Evolutionary conservation across 768 basidiomycete species (phyloP).

Genomic region (Rhizopogon salebrosus): DNA sequence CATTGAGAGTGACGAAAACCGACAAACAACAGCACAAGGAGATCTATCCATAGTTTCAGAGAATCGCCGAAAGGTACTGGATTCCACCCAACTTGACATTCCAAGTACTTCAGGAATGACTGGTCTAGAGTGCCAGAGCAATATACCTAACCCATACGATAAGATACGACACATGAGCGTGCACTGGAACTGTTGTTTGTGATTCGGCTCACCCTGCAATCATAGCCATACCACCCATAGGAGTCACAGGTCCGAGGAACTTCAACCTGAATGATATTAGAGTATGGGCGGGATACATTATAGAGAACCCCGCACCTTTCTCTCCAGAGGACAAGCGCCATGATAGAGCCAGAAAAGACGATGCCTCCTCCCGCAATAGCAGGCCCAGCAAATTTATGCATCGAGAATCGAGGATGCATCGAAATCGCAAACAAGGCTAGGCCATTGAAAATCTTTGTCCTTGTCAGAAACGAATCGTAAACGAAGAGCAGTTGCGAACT

Average conservation of each 20-base stretch:
- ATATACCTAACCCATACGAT: slow-evolving; percentile 39
- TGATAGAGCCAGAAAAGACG: slow-evolving; percentile 63
- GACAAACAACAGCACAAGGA: neutral
- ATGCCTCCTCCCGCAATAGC: slow-evolving; percentile 54
- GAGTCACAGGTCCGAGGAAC: slow-evolving; percentile 61
- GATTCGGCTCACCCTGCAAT: slow-evolving; percentile 55
- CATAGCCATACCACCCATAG: slow-evolving; percentile 58
- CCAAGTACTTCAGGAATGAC: neutral
- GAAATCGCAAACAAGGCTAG: slow-evolving; percentile 60
- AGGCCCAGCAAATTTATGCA: slow-evolving; percentile 61
- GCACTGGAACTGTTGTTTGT: neutral
- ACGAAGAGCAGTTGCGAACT: slow-evolving; percentile 32
- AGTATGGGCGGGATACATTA: neutral
- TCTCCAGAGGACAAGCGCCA: slow-evolving; percentile 44
- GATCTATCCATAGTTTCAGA: neutral
- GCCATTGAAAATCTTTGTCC: slow-evolving; percentile 60
- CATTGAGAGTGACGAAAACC: neutral
- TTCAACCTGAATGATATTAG: slow-evolving; percentile 31
- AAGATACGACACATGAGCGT: slow-evolving; percentile 5
- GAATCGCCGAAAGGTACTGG: too few species aligned
- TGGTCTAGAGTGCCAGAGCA: slow-evolving; percentile 40
- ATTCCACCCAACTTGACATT: too few species aligned
- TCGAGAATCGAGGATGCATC: slow-evolving; percentile 53
- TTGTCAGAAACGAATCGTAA: slow-evolving; percentile 7
- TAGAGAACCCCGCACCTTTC: slow-evolving; percentile 32